phyloP scores from a whole-genome alignment of 2,329 filamentous ascomycete genomes.

The Colletotrichum siamense region DNA sequence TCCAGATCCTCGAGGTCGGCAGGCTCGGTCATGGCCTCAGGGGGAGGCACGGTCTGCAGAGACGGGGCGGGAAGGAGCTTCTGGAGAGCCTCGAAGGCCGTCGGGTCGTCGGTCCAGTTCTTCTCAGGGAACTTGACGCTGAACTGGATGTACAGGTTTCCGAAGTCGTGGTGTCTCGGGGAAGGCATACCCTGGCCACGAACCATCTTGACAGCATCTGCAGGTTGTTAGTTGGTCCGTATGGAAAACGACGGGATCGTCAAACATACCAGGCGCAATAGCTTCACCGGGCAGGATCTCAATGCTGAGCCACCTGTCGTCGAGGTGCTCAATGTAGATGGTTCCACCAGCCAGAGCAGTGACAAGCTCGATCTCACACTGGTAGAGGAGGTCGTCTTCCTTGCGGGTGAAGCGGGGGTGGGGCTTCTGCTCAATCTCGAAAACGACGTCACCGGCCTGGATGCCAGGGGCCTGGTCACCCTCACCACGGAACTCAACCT shows the following conservation, averaged over 20 bases:
- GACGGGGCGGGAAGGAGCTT: conserved; percentile 78
- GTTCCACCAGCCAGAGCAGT: conserved; percentile 92
- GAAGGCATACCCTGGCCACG: conserved; percentile 98
- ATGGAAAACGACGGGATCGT: conserved; percentile 11
- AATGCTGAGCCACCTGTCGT: conserved; percentile 94
- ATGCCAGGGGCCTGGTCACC: conserved; percentile 95
- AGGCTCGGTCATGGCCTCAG: conserved; percentile 90
- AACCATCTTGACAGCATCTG: conserved; percentile 91
- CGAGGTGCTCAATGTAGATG: conserved; percentile 93
- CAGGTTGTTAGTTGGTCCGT: neutral
- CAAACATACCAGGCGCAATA: conserved; percentile 81
- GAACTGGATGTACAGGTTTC: conserved; percentile 98
- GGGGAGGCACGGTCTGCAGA: conserved; percentile 70
- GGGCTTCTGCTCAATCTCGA: conserved; percentile 99
- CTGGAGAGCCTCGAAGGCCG: conserved; percentile 81
- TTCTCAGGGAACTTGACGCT: conserved; percentile 95
- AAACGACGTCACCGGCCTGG: conserved; percentile 93
- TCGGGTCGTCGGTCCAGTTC: conserved; percentile 68
- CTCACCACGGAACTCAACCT: conserved; percentile 96
- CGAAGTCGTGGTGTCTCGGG: conserved; percentile 90
- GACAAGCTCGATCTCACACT: conserved; percentile 93
- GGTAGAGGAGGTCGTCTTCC: conserved; percentile 94
- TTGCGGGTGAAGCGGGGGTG: conserved; percentile 94
- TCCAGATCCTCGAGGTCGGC: conserved; percentile 89
- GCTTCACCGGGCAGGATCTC: conserved; percentile 94